A percentile compares a stretch with the other conserved stretches of the same genome.
Evolutionary conservation across 1,139 yeast genomes (phyloP).

Genomic region (Pichia inconspicua): DNA sequence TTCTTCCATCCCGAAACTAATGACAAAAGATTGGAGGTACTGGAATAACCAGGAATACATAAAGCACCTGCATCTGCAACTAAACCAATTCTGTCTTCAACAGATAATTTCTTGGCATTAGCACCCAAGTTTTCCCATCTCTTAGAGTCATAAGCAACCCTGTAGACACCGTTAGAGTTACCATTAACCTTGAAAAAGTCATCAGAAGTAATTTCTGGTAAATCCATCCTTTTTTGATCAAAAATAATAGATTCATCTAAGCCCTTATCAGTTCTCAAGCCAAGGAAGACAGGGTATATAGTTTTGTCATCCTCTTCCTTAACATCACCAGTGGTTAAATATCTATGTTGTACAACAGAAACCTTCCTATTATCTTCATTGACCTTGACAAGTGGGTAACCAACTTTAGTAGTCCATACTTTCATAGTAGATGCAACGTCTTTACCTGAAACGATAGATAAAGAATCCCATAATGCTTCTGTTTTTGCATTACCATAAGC

Average conservation of each 20-base stretch:
- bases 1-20: constrained; percentile 39
- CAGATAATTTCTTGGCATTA: constrained; percentile 43
- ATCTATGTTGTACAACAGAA: constrained; percentile 46
- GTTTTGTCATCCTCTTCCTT: constrained; percentile 33
- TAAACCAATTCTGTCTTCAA: constrained; percentile 60
- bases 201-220: constrained; percentile 10
- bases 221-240: constrained; percentile 45
- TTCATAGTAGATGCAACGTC: constrained; percentile 45
- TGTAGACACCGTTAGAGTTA: constrained; percentile 56
- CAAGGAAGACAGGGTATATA: constrained; percentile 75
- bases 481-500: constrained; percentile 46
- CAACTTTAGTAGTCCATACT: constrained; percentile 48
- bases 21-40: constrained; percentile 45
- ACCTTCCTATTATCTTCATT: constrained; percentile 26
- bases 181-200: constrained; percentile 58
- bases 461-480: constrained; percentile 44
- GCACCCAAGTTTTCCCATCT: constrained; percentile 43
- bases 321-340: constrained; percentile 53
- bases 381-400: constrained; percentile 46
- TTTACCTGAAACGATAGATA: constrained; percentile 41
- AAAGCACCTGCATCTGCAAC: constrained; percentile 59
- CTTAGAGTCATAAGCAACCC: constrained; percentile 54
- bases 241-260: constrained; percentile 63
- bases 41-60: constrained; percentile 52
- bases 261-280: constrained; percentile 57